Evolutionary conservation across 2,329 filamentous ascomycete species (phyloP).

Genomic region (Colletotrichum musae): DNA sequence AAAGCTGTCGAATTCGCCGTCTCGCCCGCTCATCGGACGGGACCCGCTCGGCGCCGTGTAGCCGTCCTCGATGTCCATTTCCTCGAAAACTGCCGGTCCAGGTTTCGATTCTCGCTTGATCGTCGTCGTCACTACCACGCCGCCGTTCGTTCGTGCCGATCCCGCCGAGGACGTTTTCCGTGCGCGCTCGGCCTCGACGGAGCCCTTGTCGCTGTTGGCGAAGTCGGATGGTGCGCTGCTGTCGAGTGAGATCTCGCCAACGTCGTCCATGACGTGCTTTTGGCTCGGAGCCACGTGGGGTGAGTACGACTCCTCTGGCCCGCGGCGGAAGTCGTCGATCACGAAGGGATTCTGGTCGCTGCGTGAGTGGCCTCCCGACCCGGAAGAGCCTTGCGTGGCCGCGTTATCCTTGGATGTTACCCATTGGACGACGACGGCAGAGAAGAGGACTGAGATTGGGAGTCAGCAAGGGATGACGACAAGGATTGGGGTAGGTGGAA

Average conservation of each 20-base stretch:
- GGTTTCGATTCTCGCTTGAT: slow-evolving; percentile 53
- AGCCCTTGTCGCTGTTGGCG: slow-evolving; percentile 27
- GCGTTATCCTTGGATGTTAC: slow-evolving; percentile 64
- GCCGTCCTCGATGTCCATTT: slow-evolving; percentile 27
- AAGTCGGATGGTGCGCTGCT: slow-evolving; percentile 12
- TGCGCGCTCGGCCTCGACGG: slow-evolving; percentile 7
- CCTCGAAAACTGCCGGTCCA: slow-evolving; percentile 14
- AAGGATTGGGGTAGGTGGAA: neutral
- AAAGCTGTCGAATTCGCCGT: neutral
- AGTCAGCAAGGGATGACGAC: slow-evolving; percentile 5
- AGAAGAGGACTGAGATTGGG: slow-evolving; percentile 67
- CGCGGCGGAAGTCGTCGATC: slow-evolving; percentile 20
- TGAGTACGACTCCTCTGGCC: slow-evolving; percentile 17
- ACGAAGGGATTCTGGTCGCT: slow-evolving; percentile 10
- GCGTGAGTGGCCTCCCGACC: slow-evolving; percentile 8
- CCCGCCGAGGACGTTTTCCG: neutral
- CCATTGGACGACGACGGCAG: slow-evolving; percentile 74
- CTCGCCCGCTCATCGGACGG: neutral
- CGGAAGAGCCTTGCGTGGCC: slow-evolving; percentile 42
- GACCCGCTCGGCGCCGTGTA: slow-evolving; percentile 14
- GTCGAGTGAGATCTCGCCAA: slow-evolving; percentile 44
- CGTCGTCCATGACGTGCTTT: slow-evolving; percentile 45
- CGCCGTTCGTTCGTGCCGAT: slow-evolving; percentile 25
- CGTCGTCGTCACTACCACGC: slow-evolving; percentile 55
- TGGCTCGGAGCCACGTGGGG: slow-evolving; percentile 42